Evolutionary conservation across 108 stramenopile species (phyloP).

Genomic region (Fragilaria crotonensis): DNA sequence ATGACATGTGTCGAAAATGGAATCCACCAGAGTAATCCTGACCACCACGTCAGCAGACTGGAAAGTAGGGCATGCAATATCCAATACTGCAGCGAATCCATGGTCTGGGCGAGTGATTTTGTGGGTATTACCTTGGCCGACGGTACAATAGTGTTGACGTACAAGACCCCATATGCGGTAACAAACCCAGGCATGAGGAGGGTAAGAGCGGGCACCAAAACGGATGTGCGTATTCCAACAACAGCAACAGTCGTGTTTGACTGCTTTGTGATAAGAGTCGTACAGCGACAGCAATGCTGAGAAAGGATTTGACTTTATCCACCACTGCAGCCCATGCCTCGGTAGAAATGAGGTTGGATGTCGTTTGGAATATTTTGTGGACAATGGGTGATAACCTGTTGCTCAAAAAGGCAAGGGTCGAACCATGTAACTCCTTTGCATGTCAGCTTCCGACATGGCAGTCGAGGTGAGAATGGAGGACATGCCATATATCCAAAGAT

Average conservation of each 20-base stretch:
- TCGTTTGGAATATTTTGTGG: constrained; percentile 5
- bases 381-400: constrained; percentile 1
- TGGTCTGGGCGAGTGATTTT: constrained; percentile 9
- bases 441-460: constrained; percentile 5
- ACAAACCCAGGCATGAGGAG: constrained; percentile 73
- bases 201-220: constrained; percentile 64
- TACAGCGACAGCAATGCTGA: constrained; percentile 40
- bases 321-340: constrained; percentile 19
- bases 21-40: constrained; percentile 63
- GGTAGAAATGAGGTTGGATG: constrained; percentile 16
- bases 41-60: constrained; percentile 31
- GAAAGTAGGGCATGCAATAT: constrained; percentile 43
- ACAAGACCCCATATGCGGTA: constrained; percentile 64
- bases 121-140: constrained; percentile 35
- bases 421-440: constrained; percentile 12
- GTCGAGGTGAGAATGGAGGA: constrained; percentile 30
- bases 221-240: constrained; percentile 45
- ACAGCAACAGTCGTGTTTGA: constrained; percentile 42
- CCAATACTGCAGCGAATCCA: constrained; percentile 74
- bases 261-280: constrained; percentile 40
- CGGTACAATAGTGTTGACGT: constrained; percentile 65
- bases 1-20: constrained; percentile 66
- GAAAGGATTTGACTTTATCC: constrained; percentile 15
- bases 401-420: constrained; percentile 15
- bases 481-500: constrained; percentile 67